Conservation (phyloP, 2,329 filamentous ascomycete species). For the Penicillium sp. region DNA sequence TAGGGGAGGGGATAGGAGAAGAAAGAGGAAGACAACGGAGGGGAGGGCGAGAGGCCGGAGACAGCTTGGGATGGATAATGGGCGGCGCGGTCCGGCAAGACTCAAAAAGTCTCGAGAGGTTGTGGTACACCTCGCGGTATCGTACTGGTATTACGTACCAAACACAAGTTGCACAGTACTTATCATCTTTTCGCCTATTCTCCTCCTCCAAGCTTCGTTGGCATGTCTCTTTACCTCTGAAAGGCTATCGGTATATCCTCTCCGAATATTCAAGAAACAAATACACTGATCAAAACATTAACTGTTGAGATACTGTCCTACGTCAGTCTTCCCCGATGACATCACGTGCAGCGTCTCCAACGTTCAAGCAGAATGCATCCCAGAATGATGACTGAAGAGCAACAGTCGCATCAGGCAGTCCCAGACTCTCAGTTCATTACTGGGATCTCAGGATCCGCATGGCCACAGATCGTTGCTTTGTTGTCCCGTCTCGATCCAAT, state of each 20-base stretch:
- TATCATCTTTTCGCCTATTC: background rate
- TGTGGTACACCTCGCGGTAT: background rate
- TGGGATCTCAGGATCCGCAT: constrained; percentile 19
- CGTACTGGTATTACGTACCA: background rate
- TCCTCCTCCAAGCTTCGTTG: background rate
- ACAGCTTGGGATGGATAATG: constrained; percentile 32
- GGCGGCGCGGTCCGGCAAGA: constrained; percentile 39
- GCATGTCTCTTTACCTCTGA: background rate
- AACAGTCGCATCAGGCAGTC: background rate
- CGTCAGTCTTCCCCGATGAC: background rate
- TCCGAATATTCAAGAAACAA: background rate
- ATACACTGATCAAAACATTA: background rate
- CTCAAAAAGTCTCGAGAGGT: constrained; percentile 19
- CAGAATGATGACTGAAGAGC: background rate
- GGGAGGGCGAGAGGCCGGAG: constrained; percentile 26
- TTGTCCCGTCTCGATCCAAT: constrained; percentile 21
- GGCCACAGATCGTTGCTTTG: constrained; percentile 19
- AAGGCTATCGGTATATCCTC: background rate
- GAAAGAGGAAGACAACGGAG: constrained; percentile 29
- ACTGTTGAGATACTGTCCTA: background rate
- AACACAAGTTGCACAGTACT: background rate
- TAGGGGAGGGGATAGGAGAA: constrained; percentile 28
- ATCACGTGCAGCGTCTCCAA: constrained; percentile 3
- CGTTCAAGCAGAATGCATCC: background rate
- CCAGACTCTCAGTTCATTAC: background rate